Evolutionary conservation across 306 rosid species (phyloP).

Genomic region (Dryas alaskensis): DNA sequence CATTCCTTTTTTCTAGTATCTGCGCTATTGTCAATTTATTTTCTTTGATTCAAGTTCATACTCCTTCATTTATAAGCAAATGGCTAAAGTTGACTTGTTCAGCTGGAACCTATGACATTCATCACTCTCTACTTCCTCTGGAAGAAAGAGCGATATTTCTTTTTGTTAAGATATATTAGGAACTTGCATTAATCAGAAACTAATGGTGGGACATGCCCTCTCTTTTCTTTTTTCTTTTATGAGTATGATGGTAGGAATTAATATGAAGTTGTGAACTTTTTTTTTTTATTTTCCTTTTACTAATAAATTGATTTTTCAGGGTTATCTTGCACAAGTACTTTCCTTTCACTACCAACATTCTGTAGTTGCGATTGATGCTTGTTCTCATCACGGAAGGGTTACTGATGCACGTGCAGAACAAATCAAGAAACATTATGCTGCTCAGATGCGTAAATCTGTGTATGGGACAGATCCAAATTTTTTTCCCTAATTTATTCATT

Average conservation of each 20-base stretch:
- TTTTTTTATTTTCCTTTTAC: neutral
- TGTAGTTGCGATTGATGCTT: constrained; percentile 88
- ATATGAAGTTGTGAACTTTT: constrained; percentile 7
- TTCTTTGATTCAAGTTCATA: neutral
- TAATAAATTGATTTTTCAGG: constrained; percentile 45
- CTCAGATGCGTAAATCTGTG: constrained; percentile 74
- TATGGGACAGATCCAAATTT: constrained; percentile 21
- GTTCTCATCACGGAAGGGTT: constrained; percentile 84
- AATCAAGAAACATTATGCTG: constrained; percentile 64
- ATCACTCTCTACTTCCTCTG: constrained; percentile 4
- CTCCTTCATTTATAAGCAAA: neutral
- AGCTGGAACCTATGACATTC: neutral
- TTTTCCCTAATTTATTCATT: neutral
- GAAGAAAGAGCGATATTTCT: neutral
- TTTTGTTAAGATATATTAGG: neutral
- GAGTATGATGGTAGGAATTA: neutral
- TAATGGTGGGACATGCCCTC: neutral
- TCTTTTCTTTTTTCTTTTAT: neutral
- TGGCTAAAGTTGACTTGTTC: neutral
- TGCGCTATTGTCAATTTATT: neutral
- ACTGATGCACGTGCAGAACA: constrained; percentile 71
- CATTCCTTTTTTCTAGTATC: neutral
- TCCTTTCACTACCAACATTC: constrained; percentile 73
- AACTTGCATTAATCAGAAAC: constrained; percentile 4
- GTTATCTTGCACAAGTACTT: constrained; percentile 91